Evolutionary conservation across 441 rosid genomes (phyloP), one percentile per base, ranked within the genome.

Genomic region (Mallotus japonicus): DNA sequence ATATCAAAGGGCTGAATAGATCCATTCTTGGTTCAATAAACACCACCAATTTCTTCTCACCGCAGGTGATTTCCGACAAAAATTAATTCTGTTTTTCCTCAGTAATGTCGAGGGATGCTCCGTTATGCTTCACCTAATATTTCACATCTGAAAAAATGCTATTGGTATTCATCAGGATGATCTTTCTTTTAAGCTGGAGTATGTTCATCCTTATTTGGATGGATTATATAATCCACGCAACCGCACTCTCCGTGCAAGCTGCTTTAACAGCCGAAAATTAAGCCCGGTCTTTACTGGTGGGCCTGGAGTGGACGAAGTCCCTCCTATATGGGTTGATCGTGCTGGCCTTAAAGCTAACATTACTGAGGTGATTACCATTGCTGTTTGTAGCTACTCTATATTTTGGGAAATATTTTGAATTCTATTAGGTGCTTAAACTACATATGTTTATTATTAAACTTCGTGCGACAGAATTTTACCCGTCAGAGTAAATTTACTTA

Each of bases 201-300:
- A 95, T 83, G 98, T 91, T 60, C 99, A 95, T 73, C 99, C 98
- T 50, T 94, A 95, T 85, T 82, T 93, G 56, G 99, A 95, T 76
- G 98, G 99, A 74, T 86, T 91, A 49, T 80, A 83, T 69, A 86
- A 86, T 83, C 85, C 88, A n/a, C 90, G 93, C 65, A 95, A 95
- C 79, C 96, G 93, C 19, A 95, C 96, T 16, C 77, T 95, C 57
- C 91, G 90, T 16, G 53, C 92, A 16, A 95, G 93, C 84, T 88
- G 93, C 86, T 95, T 95, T 81, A 95, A 95, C 86, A 93, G 96
- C 83, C 85, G 97, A 70, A 95, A 95, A 79, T 78, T 95, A 15
- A 91, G 99, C 81, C 98, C 98, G 66, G 99, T 95, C 70, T 95
- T 93, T 81, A 95, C 99, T 46, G 98, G 97, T 69, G 98, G 99